Evolutionary conservation across 164 flowering plant genomes (phyloP).

Genomic region (Aristolochia californica): DNA sequence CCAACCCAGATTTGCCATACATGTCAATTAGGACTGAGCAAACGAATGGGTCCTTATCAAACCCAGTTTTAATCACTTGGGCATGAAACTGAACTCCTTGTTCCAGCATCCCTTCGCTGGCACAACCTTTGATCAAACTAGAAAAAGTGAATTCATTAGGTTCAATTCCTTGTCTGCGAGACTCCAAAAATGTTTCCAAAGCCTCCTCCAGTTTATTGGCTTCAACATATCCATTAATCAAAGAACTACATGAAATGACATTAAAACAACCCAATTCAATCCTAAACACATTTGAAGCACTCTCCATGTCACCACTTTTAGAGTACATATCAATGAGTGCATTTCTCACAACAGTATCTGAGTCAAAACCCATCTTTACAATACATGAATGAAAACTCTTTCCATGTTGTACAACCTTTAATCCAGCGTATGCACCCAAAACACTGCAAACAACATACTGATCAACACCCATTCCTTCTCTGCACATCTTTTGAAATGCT

Average conservation of each 20-base stretch:
- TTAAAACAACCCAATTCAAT: slow-evolving; percentile 18
- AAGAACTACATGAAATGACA: slow-evolving; percentile 38
- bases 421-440: slow-evolving; percentile 32
- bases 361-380: slow-evolving; percentile 32
- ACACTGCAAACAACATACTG: slow-evolving; percentile 29
- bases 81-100: slow-evolving; percentile 45
- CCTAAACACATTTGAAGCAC: slow-evolving; percentile 30
- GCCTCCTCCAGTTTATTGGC: slow-evolving; percentile 26
- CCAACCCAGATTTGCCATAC: slow-evolving; percentile 51
- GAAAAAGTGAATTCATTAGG: slow-evolving; percentile 52
- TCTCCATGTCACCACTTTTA: slow-evolving; percentile 34
- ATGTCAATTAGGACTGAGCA: slow-evolving; percentile 37
- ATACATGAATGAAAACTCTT: slow-evolving; percentile 31
- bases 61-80: slow-evolving; percentile 25
- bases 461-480: slow-evolving; percentile 23
- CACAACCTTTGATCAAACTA: slow-evolving; percentile 48
- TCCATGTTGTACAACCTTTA: slow-evolving; percentile 21
- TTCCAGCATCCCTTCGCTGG: slow-evolving; percentile 35
- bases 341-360: slow-evolving; percentile 28
- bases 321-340: slow-evolving; percentile 46
- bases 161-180: slow-evolving; percentile 24
- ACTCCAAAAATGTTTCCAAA: slow-evolving; percentile 21
- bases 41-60: slow-evolving; percentile 29
- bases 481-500: slow-evolving; percentile 29
- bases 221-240: slow-evolving; percentile 44